Percentiles rank a stretch among this genome's conserved stretches.
Evolutionary conservation across 148 eudicot species (phyloP).

Genomic region (Persicaria tinctoria): DNA sequence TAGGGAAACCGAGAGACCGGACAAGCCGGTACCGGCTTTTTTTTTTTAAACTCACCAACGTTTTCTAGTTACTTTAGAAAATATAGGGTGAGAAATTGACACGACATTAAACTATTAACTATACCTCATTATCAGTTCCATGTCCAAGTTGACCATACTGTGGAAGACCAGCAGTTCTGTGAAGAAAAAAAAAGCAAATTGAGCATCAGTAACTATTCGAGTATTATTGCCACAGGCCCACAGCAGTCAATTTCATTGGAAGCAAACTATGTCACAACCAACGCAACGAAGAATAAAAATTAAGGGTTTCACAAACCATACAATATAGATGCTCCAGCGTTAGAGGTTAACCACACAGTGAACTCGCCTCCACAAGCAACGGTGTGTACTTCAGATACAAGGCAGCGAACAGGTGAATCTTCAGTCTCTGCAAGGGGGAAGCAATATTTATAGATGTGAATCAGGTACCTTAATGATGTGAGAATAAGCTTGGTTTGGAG

Average conservation of each 20-base stretch:
- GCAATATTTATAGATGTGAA: neutral
- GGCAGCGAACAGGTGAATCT: conserved; percentile 75
- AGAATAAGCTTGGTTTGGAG: neutral
- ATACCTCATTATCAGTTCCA: conserved; percentile 96
- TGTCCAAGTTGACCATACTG: conserved; percentile 99
- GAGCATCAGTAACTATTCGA: neutral
- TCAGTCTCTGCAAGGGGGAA: conserved; percentile 57
- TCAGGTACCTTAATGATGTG: neutral
- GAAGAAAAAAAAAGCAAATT: conserved; percentile 7
- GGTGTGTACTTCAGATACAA: conserved; percentile 56
- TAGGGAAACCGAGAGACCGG: too few relatives aligned
- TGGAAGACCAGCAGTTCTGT: conserved; percentile 96
- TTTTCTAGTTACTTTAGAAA: neutral
- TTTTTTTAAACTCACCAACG: neutral
- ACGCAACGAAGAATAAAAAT: neutral
- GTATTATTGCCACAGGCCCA: neutral
- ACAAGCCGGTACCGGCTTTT: too few relatives aligned
- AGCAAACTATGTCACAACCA: neutral
- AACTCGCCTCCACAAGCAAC: conserved; percentile 85
- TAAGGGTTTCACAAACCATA: conserved; percentile 37
- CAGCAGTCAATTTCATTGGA: neutral
- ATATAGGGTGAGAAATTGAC: neutral
- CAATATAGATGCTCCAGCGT: conserved; percentile 81
- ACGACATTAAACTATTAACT: neutral
- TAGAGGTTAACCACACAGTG: conserved; percentile 76